Percentiles rank a stretch among this genome's conserved stretches.
Evolutionary conservation across 768 basidiomycete genomes (phyloP).

Genomic region (Xerocomellus dryophilus): DNA sequence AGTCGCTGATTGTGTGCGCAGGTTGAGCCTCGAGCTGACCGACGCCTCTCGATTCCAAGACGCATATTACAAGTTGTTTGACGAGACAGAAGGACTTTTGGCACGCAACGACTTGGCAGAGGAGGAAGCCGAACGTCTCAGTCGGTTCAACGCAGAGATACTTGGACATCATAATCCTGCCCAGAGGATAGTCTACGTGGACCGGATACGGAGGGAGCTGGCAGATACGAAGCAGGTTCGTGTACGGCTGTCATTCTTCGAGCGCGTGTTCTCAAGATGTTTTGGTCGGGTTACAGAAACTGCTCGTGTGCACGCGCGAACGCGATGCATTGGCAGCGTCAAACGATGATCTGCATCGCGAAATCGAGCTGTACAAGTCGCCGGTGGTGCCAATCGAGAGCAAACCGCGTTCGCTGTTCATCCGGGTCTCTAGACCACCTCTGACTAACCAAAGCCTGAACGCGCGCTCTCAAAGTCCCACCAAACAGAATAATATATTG

Average conservation of each 20-base stretch:
- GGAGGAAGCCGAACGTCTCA: slow-evolving; percentile 71
- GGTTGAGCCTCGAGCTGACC: slow-evolving; percentile 49
- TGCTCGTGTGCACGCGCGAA: slow-evolving; percentile 46
- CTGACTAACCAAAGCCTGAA: slow-evolving; percentile 45
- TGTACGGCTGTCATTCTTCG: slow-evolving; percentile 1
- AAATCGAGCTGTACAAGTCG: slow-evolving; percentile 61
- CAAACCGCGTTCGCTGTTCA: slow-evolving; percentile 53
- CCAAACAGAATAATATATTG: slow-evolving; percentile 18
- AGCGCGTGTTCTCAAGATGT: neutral
- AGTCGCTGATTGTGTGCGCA: slow-evolving; percentile 20
- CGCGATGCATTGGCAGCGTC: slow-evolving; percentile 43
- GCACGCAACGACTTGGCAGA: slow-evolving; percentile 75
- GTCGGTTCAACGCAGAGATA: slow-evolving; percentile 82
- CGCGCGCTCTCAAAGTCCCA: slow-evolving; percentile 11
- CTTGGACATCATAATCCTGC: slow-evolving; percentile 80
- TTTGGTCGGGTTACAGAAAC: slow-evolving; percentile 38
- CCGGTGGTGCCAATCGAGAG: slow-evolving; percentile 45
- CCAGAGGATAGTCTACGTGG: slow-evolving; percentile 85
- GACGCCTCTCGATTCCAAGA: slow-evolving; percentile 66
- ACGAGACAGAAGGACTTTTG: slow-evolving; percentile 62
- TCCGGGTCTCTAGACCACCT: slow-evolving; percentile 45
- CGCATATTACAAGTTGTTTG: slow-evolving; percentile 62
- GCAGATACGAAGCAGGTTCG: slow-evolving; percentile 78
- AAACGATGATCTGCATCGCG: slow-evolving; percentile 48
- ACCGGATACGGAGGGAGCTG: slow-evolving; percentile 75